These are phyloP conservation scores for Neostapfia colusana DNA, from an alignment of 176 grass and related monocot genomes.

Conservation along the genomic window DNA sequence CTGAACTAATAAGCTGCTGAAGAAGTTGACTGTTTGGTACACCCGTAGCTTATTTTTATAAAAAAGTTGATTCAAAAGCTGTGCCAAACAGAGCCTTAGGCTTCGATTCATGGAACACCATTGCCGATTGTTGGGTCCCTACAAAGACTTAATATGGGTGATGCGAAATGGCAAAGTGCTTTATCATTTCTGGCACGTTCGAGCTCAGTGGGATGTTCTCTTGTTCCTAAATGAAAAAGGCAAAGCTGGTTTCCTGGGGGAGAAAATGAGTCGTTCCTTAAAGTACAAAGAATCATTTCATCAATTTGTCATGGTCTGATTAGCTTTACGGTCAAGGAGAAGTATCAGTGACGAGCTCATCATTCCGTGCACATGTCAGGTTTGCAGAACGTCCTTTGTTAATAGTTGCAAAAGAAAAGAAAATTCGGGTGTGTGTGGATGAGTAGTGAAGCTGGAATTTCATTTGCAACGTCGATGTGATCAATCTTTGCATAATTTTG, in stretches of 20 bases:
- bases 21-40: too few relatives aligned
- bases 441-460: background rate
- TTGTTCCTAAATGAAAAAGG: slow-evolving; percentile 35
- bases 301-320: background rate
- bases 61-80: too few relatives aligned
- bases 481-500: background rate
- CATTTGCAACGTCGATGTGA: background rate
- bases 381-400: slow-evolving; percentile 24
- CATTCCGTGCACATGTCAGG: background rate
- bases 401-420: background rate
- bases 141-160: slow-evolving; percentile 1
- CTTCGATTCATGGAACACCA: background rate
- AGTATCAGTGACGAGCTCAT: background rate
- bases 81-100: too few relatives aligned
- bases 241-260: background rate
- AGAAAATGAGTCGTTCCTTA: background rate
- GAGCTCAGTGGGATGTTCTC: slow-evolving; percentile 21
- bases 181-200: slow-evolving; percentile 32
- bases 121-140: slow-evolving; percentile 6
- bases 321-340: background rate
- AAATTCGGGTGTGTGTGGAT: background rate
- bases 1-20: too few relatives aligned
- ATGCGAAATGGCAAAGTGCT: slow-evolving; percentile 21
- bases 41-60: too few relatives aligned
- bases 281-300: slow-evolving; percentile 5